Percentiles rank a stretch among this genome's conserved stretches.
Conservation (phyloP, 768 basidiomycete species). For the Saitozyma podzolica region DNA sequence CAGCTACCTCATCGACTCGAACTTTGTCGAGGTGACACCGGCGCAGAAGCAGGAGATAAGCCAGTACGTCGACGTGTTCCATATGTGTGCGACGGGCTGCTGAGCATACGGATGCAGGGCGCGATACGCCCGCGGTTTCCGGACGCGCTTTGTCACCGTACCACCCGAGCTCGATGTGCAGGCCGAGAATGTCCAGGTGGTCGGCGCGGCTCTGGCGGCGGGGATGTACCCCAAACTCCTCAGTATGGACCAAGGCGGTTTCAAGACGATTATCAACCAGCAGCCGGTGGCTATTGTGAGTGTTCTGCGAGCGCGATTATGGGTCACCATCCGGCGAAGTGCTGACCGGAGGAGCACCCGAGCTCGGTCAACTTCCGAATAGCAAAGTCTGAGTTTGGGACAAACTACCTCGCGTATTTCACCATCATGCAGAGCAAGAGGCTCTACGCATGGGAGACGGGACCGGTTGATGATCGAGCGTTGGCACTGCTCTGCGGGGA, state of each 20-base stretch:
- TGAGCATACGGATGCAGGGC: constrained; percentile 25
- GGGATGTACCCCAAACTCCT: constrained; percentile 91
- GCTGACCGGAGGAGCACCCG: constrained; percentile 61
- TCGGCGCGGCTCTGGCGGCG: constrained; percentile 79
- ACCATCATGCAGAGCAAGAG: constrained; percentile 94
- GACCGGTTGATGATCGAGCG: constrained; percentile 80
- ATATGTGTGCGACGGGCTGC: too few relatives aligned
- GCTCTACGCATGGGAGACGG: constrained; percentile 74
- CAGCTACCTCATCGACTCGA: constrained; percentile 85
- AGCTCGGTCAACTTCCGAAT: constrained; percentile 83
- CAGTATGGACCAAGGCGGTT: constrained; percentile 66
- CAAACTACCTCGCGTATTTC: constrained; percentile 76
- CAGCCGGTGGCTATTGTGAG: constrained; percentile 65
- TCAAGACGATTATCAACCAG: constrained; percentile 80
- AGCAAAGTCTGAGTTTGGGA: constrained; percentile 68
- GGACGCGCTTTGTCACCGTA: constrained; percentile 71
- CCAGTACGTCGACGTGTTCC: constrained; percentile 62
- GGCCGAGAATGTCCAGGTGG: constrained; percentile 60
- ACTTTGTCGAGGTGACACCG: constrained; percentile 71
- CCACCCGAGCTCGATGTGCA: constrained; percentile 72
- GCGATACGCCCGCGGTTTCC: constrained; percentile 67
- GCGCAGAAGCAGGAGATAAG: constrained; percentile 69
- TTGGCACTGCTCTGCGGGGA: constrained; percentile 86
- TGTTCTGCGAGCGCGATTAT: neutral
- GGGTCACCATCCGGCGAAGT: neutral